A percentile compares a stretch with the other conserved stretches of the same genome.
These are phyloP conservation scores for Cajanus cajan DNA, from an alignment of 306 rosid species.

Conservation along the genomic window DNA sequence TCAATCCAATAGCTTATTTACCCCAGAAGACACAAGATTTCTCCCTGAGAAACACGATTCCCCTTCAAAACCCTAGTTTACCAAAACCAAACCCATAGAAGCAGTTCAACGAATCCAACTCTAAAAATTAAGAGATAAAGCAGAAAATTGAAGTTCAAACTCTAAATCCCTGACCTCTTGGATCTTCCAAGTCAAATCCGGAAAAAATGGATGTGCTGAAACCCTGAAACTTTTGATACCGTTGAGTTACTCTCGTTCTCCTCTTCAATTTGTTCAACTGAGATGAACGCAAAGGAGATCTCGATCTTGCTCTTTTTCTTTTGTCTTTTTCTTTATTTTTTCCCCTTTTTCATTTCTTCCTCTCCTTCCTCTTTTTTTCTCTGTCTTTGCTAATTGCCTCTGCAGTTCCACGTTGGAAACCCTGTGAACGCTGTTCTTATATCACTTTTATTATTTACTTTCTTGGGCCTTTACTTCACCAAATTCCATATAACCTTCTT, in stretches of 20 bases:
- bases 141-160: not conserved
- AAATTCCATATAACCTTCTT: not conserved
- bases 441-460: not conserved
- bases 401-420: not conserved
- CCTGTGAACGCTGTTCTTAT: not conserved
- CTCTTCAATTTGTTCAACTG: not conserved
- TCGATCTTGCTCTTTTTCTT: not conserved
- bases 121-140: not conserved
- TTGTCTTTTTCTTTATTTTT: not conserved
- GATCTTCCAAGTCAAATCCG: not conserved
- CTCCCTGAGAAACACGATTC: not conserved
- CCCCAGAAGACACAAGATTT: not conserved
- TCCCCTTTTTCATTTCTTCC: not conserved
- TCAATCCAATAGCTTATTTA: not conserved
- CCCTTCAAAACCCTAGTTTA: not conserved
- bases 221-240: not conserved
- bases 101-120: not conserved
- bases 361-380: not conserved
- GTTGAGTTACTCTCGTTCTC: not conserved
- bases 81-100: not conserved
- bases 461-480: not conserved
- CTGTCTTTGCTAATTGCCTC: not conserved
- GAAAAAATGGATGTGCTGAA: not conserved
- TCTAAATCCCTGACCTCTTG: not conserved
- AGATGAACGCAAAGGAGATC: not conserved